Evolutionary conservation across 768 basidiomycete species (phyloP).

Genomic region (Leccinum longicurvipes): DNA sequence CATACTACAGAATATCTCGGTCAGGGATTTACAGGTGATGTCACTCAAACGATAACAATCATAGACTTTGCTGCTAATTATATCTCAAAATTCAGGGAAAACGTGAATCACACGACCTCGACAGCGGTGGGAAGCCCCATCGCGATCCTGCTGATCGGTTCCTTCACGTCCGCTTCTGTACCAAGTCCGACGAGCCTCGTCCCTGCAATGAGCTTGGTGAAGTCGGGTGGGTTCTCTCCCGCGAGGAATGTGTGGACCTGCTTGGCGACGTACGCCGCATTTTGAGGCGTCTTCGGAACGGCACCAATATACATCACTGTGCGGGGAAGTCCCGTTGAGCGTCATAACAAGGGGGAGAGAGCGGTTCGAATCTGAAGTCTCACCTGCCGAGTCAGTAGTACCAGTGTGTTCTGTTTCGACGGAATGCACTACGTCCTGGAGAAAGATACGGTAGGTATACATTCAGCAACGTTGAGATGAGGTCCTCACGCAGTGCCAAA

Average conservation of each 20-base stretch:
- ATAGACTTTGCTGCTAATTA: no score
- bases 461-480: background rate
- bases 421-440: constrained; percentile 44
- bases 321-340: background rate
- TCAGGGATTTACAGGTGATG: no score
- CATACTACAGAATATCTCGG: no score
- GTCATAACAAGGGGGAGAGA: background rate
- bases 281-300: constrained; percentile 60
- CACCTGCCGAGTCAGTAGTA: constrained; percentile 53
- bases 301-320: constrained; percentile 79
- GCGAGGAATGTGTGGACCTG: constrained; percentile 62
- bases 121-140: constrained; percentile 39
- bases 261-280: constrained; percentile 55
- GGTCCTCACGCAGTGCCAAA: constrained; percentile 62
- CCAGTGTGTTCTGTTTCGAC: constrained; percentile 54
- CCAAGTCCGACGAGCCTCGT: constrained; percentile 39
- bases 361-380: background rate
- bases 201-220: constrained; percentile 47
- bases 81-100: no score
- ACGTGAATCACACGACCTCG: constrained; percentile 11
- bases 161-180: constrained; percentile 36
- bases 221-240: constrained; percentile 70
- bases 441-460: constrained; percentile 1
- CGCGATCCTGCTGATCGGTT: constrained; percentile 34
- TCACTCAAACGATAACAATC: no score